Base-by-base conservation (phyloP, 148 eudicot genomes). In the Dysphania ambrosioides region DNA sequence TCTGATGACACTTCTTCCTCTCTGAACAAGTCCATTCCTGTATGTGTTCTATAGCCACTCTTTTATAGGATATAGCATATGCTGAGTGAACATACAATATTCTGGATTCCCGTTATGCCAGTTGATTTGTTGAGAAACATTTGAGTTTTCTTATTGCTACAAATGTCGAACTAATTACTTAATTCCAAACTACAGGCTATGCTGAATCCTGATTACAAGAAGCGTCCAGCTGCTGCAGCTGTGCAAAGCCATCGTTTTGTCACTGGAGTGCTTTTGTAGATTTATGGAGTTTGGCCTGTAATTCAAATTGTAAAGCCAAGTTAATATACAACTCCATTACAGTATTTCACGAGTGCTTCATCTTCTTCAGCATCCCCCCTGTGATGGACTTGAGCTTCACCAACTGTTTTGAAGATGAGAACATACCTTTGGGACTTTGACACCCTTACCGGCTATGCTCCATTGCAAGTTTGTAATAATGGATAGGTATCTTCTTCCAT, bases 211-310 rank as follows among this genome's bases (percentile, higher is more conserved):
- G 96, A 95, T 75, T 95, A 81, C 82, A 83, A 92, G 21, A 88
- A 87, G 74, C 81, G 99, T 77, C 99, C 99, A 66, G 88, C 84
- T 83, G 97, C 92, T 31, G 91, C 88, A 72, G 96, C 96, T 77
- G 99, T 92, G 41, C 77, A 83, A 79, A 89, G 83, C 82, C 97
- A 90, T 80, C 86, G 90, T 44, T 95, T 95, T 86, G 79, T 95
- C 80, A 89, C 84, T 56, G 91, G 88, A 73, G 87, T 81, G 68
- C 47, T 83, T 79, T 86, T 91, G 72, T 85, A 79, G 78, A 29
- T 23, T 35, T 31, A 24, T 69, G n/a, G 13, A 15, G 24, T 32
- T 35, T 64, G 10, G 74, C 18, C 21, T 16, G n/a, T 11, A 16
- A 47, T n/a, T 47, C 53, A 47, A 47, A 21, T 21, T 47, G 18